Conservation (phyloP, 805 yeast species). For the Cyberlindnera japonica region DNA sequence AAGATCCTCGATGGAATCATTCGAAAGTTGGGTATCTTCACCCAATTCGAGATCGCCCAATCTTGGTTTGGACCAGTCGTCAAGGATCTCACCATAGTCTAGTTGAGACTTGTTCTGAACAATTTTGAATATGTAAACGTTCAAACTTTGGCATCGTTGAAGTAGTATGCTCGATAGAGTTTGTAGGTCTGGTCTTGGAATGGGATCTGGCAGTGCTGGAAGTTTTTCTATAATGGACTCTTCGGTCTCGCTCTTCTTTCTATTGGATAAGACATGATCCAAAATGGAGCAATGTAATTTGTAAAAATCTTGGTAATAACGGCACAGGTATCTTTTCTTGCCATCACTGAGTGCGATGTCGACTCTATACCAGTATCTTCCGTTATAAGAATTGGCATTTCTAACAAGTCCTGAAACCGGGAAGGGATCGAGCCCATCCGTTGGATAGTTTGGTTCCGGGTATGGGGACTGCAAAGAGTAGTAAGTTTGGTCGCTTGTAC, state of each 20-base stretch:
- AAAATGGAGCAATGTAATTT: slow-evolving; percentile 38
- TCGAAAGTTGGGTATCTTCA: slow-evolving; percentile 14
- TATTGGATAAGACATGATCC: slow-evolving; percentile 18
- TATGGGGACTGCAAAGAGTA: slow-evolving; percentile 4
- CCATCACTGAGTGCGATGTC: slow-evolving; percentile 37
- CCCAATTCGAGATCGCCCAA: slow-evolving; percentile 30
- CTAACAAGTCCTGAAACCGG: slow-evolving; percentile 37
- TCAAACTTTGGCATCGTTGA: slow-evolving; percentile 38
- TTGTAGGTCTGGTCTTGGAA: slow-evolving; percentile 36
- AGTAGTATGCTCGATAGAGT: slow-evolving; percentile 30
- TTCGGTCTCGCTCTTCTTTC: slow-evolving; percentile 2
- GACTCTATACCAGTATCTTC: slow-evolving; percentile 50
- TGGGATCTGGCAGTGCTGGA: slow-evolving; percentile 46
- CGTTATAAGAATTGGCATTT: slow-evolving; percentile 38
- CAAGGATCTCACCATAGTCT: slow-evolving; percentile 24
- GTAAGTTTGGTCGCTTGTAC: slow-evolving; percentile 5
- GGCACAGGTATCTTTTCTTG: slow-evolving; percentile 38
- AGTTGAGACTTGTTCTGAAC: slow-evolving; percentile 26
- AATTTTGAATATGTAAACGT: slow-evolving; percentile 37
- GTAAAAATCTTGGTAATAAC: slow-evolving; percentile 51
- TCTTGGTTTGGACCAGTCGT: slow-evolving; percentile 30
- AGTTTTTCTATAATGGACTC: slow-evolving; percentile 20
- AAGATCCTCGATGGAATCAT: slow-evolving; percentile 22
- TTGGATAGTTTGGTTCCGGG: background rate
- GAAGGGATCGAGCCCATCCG: slow-evolving; percentile 11